These are phyloP conservation scores for Chlorociboria aeruginascens DNA, from an alignment of 495 filamentous ascomycete species.

Conservation along the genomic window DNA sequence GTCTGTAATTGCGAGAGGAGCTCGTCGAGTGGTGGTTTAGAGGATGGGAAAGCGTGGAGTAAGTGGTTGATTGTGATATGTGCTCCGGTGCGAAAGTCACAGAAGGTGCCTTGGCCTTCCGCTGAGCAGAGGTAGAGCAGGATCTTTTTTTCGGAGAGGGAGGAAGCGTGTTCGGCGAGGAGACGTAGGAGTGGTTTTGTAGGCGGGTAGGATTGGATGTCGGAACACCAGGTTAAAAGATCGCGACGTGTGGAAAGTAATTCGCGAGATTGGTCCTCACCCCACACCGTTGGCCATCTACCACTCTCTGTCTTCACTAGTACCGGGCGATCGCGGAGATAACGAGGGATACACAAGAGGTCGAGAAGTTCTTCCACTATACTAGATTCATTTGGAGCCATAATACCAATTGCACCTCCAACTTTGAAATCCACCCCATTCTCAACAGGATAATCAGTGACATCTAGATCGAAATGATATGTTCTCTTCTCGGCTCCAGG, in stretches of 20 bases:
- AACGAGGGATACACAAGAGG: constrained; percentile 60
- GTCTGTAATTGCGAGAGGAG: constrained; percentile 71
- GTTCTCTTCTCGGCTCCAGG: constrained; percentile 93
- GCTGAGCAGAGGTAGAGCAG: constrained; percentile 73
- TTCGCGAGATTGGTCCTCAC: constrained; percentile 73
- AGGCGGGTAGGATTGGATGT: constrained; percentile 84
- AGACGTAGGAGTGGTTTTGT: constrained; percentile 80
- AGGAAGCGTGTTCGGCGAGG: constrained; percentile 72
- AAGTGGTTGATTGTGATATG: constrained; percentile 77
- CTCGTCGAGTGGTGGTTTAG: constrained; percentile 70
- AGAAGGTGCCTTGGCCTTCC: constrained; percentile 90
- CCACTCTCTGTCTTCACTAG: constrained; percentile 65
- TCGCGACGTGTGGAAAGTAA: constrained; percentile 81
- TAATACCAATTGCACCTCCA: constrained; percentile 87
- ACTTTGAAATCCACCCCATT: constrained; percentile 88
- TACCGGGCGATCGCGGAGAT: constrained; percentile 70
- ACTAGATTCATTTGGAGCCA: constrained; percentile 68
- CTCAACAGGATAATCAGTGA: constrained; percentile 88
- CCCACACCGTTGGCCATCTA: constrained; percentile 97
- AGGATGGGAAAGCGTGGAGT: constrained; percentile 82
- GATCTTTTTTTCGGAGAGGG: constrained; percentile 75
- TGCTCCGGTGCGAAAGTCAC: constrained; percentile 83
- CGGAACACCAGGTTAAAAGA: constrained; percentile 87
- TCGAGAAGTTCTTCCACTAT: constrained; percentile 78
- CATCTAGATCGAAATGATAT: constrained; percentile 92